Evolutionary conservation across 805 yeast genomes (phyloP).

Genomic region (Candida piceae): DNA sequence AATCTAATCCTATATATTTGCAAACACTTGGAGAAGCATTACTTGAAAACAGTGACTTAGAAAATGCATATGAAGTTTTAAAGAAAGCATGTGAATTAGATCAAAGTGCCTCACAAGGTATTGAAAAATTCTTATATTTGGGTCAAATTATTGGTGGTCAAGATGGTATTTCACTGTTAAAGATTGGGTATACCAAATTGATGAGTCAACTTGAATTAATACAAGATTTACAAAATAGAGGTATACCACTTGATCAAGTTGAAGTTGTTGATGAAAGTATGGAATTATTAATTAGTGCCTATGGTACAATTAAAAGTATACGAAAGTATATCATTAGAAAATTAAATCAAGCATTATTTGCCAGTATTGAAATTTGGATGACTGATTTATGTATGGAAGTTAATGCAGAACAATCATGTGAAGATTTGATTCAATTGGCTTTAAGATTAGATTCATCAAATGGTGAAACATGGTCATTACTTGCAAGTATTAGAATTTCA

Average conservation of each 20-base stretch:
- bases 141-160: constrained; percentile 88
- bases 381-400: constrained; percentile 94
- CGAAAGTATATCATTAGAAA: constrained; percentile 45
- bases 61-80: constrained; percentile 65
- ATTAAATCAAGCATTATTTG: constrained; percentile 70
- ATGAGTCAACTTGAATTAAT: constrained; percentile 33
- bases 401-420: constrained; percentile 79
- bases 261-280: constrained; percentile 19
- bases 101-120: constrained; percentile 57
- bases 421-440: constrained; percentile 60
- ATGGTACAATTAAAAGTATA: constrained; percentile 22
- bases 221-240: constrained; percentile 7
- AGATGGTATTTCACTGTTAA: constrained; percentile 61
- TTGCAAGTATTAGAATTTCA: constrained; percentile 85
- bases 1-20: constrained; percentile 40
- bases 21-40: constrained; percentile 70
- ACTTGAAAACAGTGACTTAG: constrained; percentile 76
- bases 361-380: constrained; percentile 95
- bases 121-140: constrained; percentile 80
- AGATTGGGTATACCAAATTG: constrained; percentile 56
- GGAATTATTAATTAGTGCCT: constrained; percentile 24
- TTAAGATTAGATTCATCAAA: constrained; percentile 52
- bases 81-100: constrained; percentile 61
- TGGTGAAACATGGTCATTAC: constrained; percentile 76
- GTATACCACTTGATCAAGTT: constrained; percentile 4